A percentile compares a stretch with the other conserved stretches of the same genome.
Evolutionary conservation across 495 filamentous ascomycete genomes (phyloP).

Genomic region (Chaetomidium leptoderma): DNA sequence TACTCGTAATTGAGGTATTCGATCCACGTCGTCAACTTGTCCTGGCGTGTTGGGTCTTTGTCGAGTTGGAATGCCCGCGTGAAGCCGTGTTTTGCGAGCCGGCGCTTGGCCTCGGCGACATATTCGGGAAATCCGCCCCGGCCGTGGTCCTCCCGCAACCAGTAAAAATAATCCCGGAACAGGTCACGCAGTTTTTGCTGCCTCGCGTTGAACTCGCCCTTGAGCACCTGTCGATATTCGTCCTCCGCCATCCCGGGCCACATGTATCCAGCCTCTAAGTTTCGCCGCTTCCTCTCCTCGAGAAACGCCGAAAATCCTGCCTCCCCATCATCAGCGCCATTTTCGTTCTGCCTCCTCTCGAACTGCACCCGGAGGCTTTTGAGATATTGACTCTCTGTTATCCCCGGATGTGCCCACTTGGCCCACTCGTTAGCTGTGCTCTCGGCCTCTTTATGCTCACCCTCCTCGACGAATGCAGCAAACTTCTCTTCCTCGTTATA

Average conservation of each 20-base stretch:
- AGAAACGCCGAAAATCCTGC: conserved; percentile 9
- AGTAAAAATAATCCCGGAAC: neutral
- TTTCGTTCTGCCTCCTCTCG: neutral
- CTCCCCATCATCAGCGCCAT: neutral
- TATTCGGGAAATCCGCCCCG: conserved; percentile 17
- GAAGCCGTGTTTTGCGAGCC: conserved; percentile 16
- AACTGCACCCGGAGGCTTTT: conserved; percentile 7
- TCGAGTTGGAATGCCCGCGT: conserved; percentile 14
- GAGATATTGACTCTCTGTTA: neutral
- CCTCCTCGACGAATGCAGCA: conserved; percentile 13
- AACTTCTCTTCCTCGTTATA: conserved; percentile 10
- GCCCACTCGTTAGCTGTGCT: neutral
- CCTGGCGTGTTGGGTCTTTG: conserved; percentile 15
- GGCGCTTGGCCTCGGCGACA: conserved; percentile 3
- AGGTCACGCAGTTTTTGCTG: neutral
- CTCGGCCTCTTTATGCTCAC: neutral
- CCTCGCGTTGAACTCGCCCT: neutral
- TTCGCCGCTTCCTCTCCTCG: conserved; percentile 9
- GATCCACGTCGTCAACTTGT: conserved; percentile 22
- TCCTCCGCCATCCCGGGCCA: conserved; percentile 2
- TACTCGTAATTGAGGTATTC: conserved; percentile 26
- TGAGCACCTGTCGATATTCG: conserved; percentile 2
- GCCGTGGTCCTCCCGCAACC: neutral
- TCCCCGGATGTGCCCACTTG: neutral
- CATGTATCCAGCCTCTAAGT: neutral